Base-by-base conservation (phyloP, 2,329 filamentous ascomycete genomes). In the Phaeomoniella chlamydospora region DNA sequence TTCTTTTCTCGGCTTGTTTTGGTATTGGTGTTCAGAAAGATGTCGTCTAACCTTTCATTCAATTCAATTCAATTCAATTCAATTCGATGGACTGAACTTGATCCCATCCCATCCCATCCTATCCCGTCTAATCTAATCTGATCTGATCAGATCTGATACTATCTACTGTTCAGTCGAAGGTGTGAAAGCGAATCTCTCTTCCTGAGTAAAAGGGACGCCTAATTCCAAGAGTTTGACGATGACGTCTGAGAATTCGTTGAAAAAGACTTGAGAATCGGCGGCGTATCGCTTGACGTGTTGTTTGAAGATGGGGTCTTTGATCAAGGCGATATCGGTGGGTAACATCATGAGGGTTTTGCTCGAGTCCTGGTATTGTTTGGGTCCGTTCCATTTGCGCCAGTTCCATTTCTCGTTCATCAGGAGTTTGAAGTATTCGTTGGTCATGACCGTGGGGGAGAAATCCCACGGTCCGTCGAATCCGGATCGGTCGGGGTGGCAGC, bases 311-410 rank as follows among this genome's bases (percentile, higher is more conserved):
- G 88, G 88, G 65, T 96, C 88, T 65, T 87, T 74, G 53, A 93
- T 64, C 38, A 96, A 68, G 38, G 80, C 80, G 63, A 92, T 77
- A 54, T 98, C 88, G 45, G 85, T 81, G 36, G 90, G 90, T 59
- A 98, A 68, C 88, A 98, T 96, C 90, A 98, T 96, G 50, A 96
- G 66, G 30, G 71, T 70, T 73, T 93, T 87, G 52, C 79, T 84
- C 53, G 68, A 74, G 64, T 96, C 87, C 64, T 93, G 78, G 56
- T 80, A 88, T 72, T 92, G 87, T 62, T 78, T 77, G 46, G 86
- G 86, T 17, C 90, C 88, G 50, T 87, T 75, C 88, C 85, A 93
- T 72, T 87, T 88, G 64, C 74, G 79, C 70, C 74, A 83, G 54
- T 74, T 67, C 90, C 88, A 96, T 72, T 93, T 92, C 76, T 94